Evolutionary conservation across 129 eudicot genomes (phyloP), one percentile per base, ranked within the genome.

Genomic region (Ambrosia artemisiifolia): DNA sequence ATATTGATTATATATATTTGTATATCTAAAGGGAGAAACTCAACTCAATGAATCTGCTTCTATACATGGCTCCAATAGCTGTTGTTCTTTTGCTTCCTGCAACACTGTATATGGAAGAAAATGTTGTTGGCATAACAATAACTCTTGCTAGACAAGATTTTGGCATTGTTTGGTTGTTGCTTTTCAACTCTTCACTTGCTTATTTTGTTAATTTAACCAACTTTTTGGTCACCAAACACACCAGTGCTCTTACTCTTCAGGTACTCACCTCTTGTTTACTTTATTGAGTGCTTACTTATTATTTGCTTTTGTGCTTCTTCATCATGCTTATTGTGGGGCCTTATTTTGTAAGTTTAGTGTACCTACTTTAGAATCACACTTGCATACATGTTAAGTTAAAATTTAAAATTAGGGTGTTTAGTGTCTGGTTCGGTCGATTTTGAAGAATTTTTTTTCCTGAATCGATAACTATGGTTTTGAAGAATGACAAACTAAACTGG

Each of bases 31-130:
- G 96, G 86, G 98, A 90, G 77, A 90, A 88, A 75, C 79, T 94
- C 70, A 88, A 94, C 70, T 94, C 98, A 0, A 94, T 94, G 98
- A 94, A 94, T 83, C 88, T 94, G 60, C 97, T 94, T 24, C 60
- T 94, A 32, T 94, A 94, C 88, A 94, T 94, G 98, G 96, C 98
- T 77, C 98, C 98, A 18, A 93, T 93, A 69, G 98, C 96, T 70
- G 98, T 81, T 73, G 80, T 82, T 13, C 67, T 79, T 55, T 73
- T 84, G 63, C 88, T 87, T 34, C 92, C 92, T n/a, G 80, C 82
- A 76, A 79, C 88, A 6, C 81, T 87, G 5, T 77, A 54, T 19
- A 79, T 87, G 74, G 93, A 87, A 71, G 83, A 71, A 11, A 78
- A 86, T 67, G 91, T 86, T 32, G 79, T 76, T 9, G 88, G 74